These are phyloP conservation scores for Tetrapisispora namnaoensis DNA, from an alignment of 805 yeast species.

Conservation along the genomic window DNA sequence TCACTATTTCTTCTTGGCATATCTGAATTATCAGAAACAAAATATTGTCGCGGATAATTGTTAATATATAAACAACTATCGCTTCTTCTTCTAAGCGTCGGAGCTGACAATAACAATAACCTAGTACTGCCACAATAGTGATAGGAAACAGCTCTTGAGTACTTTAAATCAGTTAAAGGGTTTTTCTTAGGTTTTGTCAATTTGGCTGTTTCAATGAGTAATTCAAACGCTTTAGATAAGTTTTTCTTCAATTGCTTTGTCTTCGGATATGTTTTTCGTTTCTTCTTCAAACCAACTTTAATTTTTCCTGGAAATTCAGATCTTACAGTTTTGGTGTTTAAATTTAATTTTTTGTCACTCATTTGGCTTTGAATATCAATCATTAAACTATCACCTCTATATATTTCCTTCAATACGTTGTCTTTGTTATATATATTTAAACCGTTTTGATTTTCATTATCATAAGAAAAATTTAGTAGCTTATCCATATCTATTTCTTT, in stretches of 20 bases:
- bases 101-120: slow-evolving; percentile 1
- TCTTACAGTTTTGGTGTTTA: too few species aligned
- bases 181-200: neutral
- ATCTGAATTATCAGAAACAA: slow-evolving; percentile 1
- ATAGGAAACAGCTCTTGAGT: slow-evolving; percentile 1
- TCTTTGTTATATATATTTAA: neutral
- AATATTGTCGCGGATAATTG: neutral
- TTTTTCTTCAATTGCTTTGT: neutral
- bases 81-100: neutral
- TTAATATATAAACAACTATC: neutral
- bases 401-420: neutral
- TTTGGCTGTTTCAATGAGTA: neutral
- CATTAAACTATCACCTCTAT: neutral
- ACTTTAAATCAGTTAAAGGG: slow-evolving; percentile 1
- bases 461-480: neutral
- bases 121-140: neutral
- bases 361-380: too few species aligned
- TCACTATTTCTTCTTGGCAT: neutral
- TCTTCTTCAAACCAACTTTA: neutral
- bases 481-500: neutral
- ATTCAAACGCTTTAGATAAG: slow-evolving; percentile 1
- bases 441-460: neutral
- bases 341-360: neutral
- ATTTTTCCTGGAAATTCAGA: neutral
- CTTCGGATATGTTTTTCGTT: neutral